Base-by-base conservation (phyloP, 2,329 filamentous ascomycete genomes). In the Aureobasidium vineae region DNA sequence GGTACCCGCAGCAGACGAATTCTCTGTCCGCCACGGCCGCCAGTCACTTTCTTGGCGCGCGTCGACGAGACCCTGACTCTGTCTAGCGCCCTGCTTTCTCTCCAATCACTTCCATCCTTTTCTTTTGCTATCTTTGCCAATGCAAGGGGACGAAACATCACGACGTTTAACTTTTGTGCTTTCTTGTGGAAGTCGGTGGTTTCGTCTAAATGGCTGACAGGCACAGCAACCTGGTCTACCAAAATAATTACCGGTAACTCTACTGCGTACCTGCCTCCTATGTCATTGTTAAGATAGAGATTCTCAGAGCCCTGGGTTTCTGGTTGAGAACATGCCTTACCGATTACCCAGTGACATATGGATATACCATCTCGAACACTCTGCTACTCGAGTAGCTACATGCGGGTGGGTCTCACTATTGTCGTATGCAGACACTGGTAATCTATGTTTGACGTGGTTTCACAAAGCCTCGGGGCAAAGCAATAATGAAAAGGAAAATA, bases 41-140 rank as follows among this genome's bases (percentile, higher is more conserved):
- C 41, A 36, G 10, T 33, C 26, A 36, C 19, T 36, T 28, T n/a
- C 56, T 60, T 60, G 56, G 56, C 41, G 40, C 56, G 23, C 54
- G 36, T 31, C 54, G 54, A 59, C 19, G 23, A 28, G 52, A 56
- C 52, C 57, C 57, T 41, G 40, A 36, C 45, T 15, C n/a, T n/a
- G 43, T 38, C 45, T 63, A 63, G 59, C 33, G n/a, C 28, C 43
- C 8, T 36, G 16, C 7, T 26, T 21, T 13, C 31, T 15, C 45
- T 40, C 45, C 43, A 49, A 63, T 63, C 59, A 63, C 50, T 63
- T 63, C 59, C 59, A 63, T 31, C 26, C 26, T 21, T 40, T 59
- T 63, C 45, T 50, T 28, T 33, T 63, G 45, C 31, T 63, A 40
- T 63, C 59, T 49, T 1, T 40, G 43, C 43, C 21, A 23, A 21